phyloP scores from a whole-genome alignment of 305 asterid species.

The Plantago lanceolata region DNA sequence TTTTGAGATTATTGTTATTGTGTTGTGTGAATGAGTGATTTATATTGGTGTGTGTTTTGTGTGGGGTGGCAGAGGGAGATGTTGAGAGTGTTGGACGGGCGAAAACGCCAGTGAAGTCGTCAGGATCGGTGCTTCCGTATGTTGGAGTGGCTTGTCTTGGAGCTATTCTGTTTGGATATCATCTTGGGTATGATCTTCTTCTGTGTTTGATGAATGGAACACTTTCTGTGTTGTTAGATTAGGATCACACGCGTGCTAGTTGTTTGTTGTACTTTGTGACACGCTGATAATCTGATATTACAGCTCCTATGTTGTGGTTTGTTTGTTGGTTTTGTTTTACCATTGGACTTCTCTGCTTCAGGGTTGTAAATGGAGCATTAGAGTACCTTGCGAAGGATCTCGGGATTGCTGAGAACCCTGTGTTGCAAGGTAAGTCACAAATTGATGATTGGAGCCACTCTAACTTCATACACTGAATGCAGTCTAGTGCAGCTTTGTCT shows the following conservation, averaged over 20 bases:
- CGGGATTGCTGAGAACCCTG: slow-evolving; percentile 71
- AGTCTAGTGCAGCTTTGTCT: not conserved
- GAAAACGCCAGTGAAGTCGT: slow-evolving; percentile 51
- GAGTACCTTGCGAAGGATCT: slow-evolving; percentile 91
- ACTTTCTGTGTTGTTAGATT: not conserved
- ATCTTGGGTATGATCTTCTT: slow-evolving; percentile 62
- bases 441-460: slow-evolving; percentile 11
- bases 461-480: slow-evolving; percentile 2
- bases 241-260: slow-evolving; percentile 1
- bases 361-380: slow-evolving; percentile 96
- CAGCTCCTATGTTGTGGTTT: slow-evolving; percentile 6
- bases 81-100: slow-evolving; percentile 49
- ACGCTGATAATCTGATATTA: not conserved
- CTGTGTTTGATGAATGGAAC: not conserved
- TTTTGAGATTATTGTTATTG: not conserved
- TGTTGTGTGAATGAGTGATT: slow-evolving; percentile 12
- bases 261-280: slow-evolving; percentile 6
- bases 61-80: slow-evolving; percentile 52
- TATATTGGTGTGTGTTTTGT: slow-evolving; percentile 11
- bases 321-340: not conserved
- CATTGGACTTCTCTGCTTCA: slow-evolving; percentile 30
- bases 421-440: slow-evolving; percentile 73
- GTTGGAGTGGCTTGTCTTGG: slow-evolving; percentile 93
- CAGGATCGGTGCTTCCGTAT: slow-evolving; percentile 81
- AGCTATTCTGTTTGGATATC: slow-evolving; percentile 87